phyloP scores from a whole-genome alignment of 2,329 filamentous ascomycete species.

The Colletotrichum neosansevieriae region DNA sequence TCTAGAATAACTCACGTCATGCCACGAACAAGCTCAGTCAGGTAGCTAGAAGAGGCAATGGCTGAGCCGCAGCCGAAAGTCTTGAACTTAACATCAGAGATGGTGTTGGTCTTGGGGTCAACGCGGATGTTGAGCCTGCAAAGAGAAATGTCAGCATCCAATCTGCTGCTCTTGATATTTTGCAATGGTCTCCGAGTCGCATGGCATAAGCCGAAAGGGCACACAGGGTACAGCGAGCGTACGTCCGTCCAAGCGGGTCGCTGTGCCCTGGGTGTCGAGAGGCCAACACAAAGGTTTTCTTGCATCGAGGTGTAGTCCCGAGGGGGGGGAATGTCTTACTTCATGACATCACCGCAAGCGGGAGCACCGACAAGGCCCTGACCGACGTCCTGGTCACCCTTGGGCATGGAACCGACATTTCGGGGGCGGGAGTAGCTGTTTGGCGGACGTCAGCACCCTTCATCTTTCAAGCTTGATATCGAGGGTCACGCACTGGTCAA shows the following conservation, averaged over 20 bases:
- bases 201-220: too few relatives aligned
- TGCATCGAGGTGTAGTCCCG: not conserved
- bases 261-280: not conserved
- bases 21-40: constrained; percentile 95
- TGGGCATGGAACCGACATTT: constrained; percentile 71
- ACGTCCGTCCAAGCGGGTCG: not conserved
- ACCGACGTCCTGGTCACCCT: constrained; percentile 85
- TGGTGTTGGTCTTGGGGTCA: constrained; percentile 87
- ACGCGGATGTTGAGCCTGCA: constrained; percentile 81
- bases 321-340: constrained; percentile 53
- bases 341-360: constrained; percentile 93
- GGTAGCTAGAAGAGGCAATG: constrained; percentile 93
- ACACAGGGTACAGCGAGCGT: not conserved
- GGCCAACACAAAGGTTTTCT: not conserved
- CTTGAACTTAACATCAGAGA: constrained; percentile 97
- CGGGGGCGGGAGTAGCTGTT: constrained; percentile 68
- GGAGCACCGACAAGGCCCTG: constrained; percentile 92
- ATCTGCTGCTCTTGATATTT: not conserved
- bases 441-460: constrained; percentile 44
- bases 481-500: constrained; percentile 82
- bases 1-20: constrained; percentile 72
- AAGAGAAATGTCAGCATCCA: constrained; percentile 26
- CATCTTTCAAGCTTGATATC: constrained; percentile 58
- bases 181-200: too few relatives aligned
- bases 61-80: constrained; percentile 95